These are phyloP conservation scores for Lactarius evosmus DNA, from an alignment of 768 basidiomycete species.

Conservation along the genomic window DNA sequence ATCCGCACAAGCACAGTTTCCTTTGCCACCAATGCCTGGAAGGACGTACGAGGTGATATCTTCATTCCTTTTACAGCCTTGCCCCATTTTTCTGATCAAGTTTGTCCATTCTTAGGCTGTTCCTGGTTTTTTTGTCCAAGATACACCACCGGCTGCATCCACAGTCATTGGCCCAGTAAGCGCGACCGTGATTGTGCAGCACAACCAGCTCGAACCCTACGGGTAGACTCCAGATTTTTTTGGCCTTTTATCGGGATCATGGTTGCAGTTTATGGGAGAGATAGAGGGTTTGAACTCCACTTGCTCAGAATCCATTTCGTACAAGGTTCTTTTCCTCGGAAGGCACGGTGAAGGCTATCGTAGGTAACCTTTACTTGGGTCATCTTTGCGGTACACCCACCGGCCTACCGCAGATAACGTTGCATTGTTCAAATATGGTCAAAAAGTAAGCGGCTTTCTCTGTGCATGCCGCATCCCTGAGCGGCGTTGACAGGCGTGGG, in stretches of 20 bases:
- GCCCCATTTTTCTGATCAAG: background rate
- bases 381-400: background rate
- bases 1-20: too few species aligned
- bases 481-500: conserved; percentile 21
- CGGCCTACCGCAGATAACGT: conserved; percentile 20
- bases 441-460: conserved; percentile 8
- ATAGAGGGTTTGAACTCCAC: conserved; percentile 3
- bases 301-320: conserved; percentile 7
- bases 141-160: background rate
- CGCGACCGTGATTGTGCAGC: background rate
- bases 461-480: background rate
- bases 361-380: background rate
- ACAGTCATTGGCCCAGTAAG: conserved; percentile 21
- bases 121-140: conserved; percentile 21
- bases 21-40: background rate
- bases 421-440: conserved; percentile 22
- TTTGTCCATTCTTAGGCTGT: conserved; percentile 11
- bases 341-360: conserved; percentile 21
- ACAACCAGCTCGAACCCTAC: background rate
- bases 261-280: conserved; percentile 8
- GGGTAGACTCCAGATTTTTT: conserved; percentile 21
- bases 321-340: conserved; percentile 22
- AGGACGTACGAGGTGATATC: conserved; percentile 16
- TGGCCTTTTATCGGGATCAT: conserved; percentile 18
- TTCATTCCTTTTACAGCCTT: background rate